These are phyloP conservation scores for Pythium sukuiense DNA, from an alignment of 352 stramenopile species.

Conservation along the genomic window DNA sequence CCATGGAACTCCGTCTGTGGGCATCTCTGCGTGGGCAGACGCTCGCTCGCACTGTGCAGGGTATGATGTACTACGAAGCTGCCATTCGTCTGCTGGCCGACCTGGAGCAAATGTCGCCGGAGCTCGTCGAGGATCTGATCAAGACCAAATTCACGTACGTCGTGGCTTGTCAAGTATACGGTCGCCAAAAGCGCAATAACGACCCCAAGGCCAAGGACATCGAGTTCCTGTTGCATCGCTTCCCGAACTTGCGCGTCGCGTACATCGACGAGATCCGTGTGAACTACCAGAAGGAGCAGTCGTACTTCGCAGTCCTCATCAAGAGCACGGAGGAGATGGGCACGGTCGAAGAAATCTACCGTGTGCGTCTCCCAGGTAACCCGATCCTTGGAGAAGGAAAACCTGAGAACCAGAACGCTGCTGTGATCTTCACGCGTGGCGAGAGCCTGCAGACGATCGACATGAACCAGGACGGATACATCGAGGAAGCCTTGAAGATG, in stretches of 20 bases:
- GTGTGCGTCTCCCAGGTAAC: constrained; percentile 97
- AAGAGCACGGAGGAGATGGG: constrained; percentile 87
- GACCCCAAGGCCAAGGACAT: constrained; percentile 98
- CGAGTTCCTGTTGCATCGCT: constrained; percentile 96
- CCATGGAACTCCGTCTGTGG: constrained; percentile 95
- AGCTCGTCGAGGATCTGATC: constrained; percentile 95
- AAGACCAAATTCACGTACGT: constrained; percentile 99
- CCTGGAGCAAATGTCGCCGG: constrained; percentile 90
- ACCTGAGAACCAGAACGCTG: constrained; percentile 99
- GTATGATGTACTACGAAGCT: constrained; percentile 99
- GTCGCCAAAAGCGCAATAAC: constrained; percentile 98
- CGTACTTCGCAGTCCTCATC: constrained; percentile 97
- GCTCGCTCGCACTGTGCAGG: constrained; percentile 95
- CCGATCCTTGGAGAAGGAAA: constrained; percentile 99
- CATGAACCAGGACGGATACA: constrained; percentile 99
- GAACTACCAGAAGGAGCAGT: constrained; percentile 93
- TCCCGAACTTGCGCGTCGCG: constrained; percentile 96
- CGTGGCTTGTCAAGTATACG: constrained; percentile 98
- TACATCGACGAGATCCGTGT: constrained; percentile 98
- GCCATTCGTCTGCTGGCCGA: constrained; percentile 96
- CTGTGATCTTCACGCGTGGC: constrained; percentile 98
- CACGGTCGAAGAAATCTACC: constrained; percentile 92
- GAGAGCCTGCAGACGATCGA: constrained; percentile 99
- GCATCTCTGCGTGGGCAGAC: constrained; percentile 98
- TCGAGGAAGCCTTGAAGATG: constrained; percentile 99